Percentiles rank a stretch among this genome's conserved stretches.
Evolutionary conservation across 345 rosid genomes (phyloP).

Genomic region (Hibiscus tridactylites): DNA sequence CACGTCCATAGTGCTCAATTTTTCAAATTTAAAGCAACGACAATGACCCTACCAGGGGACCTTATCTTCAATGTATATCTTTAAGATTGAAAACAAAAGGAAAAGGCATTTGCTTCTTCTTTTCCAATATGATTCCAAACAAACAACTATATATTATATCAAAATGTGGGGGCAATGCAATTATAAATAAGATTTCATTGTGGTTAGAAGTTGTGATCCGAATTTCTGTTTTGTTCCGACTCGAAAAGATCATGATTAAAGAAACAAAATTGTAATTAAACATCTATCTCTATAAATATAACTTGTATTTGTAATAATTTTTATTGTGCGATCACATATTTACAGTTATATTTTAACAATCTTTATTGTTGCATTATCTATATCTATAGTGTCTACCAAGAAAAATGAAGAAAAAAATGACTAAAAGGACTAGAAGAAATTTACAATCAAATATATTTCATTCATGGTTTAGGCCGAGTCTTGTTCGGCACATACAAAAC

Average conservation of each 20-base stretch:
- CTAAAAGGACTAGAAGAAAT: neutral
- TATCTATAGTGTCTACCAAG: slow-evolving; percentile 12
- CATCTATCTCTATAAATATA: no score
- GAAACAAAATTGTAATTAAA: neutral
- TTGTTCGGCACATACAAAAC: slow-evolving; percentile 22
- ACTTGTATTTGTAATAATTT: no score
- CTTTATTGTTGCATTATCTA: neutral
- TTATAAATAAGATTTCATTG: slow-evolving; percentile 7
- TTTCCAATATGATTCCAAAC: neutral
- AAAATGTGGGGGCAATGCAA: neutral
- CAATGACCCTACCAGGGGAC: slow-evolving; percentile 20
- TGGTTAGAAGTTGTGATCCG: no score
- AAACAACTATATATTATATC: no score
- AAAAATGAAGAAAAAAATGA: neutral
- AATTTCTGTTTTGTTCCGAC: no score
- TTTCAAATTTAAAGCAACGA: slow-evolving; percentile 10
- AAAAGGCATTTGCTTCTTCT: neutral
- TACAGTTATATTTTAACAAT: no score
- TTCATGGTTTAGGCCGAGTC: slow-evolving; percentile 22
- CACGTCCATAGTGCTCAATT: neutral
- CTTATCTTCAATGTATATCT: neutral
- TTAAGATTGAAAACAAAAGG: neutral
- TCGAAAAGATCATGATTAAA: neutral
- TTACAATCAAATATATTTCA: slow-evolving; percentile 14
- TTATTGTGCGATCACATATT: no score